Base-by-base conservation (phyloP, 2,329 filamentous ascomycete genomes). In the Botrytis pseudocinerea region DNA sequence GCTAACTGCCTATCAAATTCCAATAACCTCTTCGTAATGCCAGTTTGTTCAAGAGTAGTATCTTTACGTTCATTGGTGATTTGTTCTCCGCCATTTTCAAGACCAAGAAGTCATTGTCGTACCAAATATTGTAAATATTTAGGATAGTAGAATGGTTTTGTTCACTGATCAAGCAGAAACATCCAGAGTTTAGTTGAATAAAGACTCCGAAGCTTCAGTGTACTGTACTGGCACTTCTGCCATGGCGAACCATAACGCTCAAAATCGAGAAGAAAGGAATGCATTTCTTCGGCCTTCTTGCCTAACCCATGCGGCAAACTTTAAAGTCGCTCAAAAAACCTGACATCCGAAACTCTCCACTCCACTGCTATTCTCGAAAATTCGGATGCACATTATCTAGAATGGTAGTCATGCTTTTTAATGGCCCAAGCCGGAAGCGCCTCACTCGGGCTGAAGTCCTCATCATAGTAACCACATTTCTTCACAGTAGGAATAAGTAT, bases 361-460 rank as follows among this genome's bases (percentile, higher is more conserved):
- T 25, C 25, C 48, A 62, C 25, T 62, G 35, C 14, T n/a, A 42
- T 42, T n/a, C 22, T 62, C 60, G 22, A n/a, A 3, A 40, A 9
- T 40, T 25, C 60, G n/a, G 16, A n/a, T 40, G 32, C 20, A 44
- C 22, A 14, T 72, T 9, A 51, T 40, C 44, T 68, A 40, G 74
- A 42, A 62, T 76, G 75, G 48, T 77, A 78, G 35, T 78, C 75
- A 72, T 78, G 77, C 3, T 73, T 70, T 35, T 68, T 75, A 4
- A 76, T 76, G 35, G 74, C 74, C 77, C 77, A 78, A 8, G 57
- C 61, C 6, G 77, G 76, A 62, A 78, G 62, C 35, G 64, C 63
- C 25, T 72, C 61, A 38, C 72, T 38, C 2, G 64, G 42, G n/a
- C 73, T 64, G 6, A 51, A 48, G 2, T 59, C 59, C 38, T 59